Evolutionary conservation across 345 rosid genomes (phyloP), one percentile per base, ranked within the genome.

Genomic region (Leavenworthia alabamica): DNA sequence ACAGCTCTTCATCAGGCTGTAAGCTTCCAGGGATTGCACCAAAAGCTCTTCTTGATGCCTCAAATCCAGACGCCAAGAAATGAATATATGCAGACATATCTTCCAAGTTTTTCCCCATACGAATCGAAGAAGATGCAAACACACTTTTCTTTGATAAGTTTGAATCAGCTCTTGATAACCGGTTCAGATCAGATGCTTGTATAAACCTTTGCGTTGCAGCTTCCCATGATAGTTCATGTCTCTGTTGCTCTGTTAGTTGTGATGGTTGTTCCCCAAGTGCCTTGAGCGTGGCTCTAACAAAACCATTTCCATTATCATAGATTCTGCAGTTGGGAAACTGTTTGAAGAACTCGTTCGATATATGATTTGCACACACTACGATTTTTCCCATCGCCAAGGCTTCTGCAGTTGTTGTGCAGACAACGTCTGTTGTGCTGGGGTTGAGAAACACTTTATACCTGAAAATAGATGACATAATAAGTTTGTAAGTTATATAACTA

Each of bases 351-450:
- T 81, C 76, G 26, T 81, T 79, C 0, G 86, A 81, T 39, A 68
- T 64, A 60, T 79, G 86, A 53, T 81, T 47, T 15, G 79, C 76
- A 33, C 79, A 75, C 2, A 75, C 72, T 19, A 83, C 92, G 3
- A 69, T 73, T 68, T 93, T 93, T 1, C 97, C 97, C 99, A 93
- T 90, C 17, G 99, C 99, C 74, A 90, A 74, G 42, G 97, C 96
- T 83, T 93, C 99, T 56, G 96, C 95, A 7, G 95, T 90, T 41
- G 97, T 90, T 15, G 99, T 93, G 79, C 97, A 93, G 53, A 93
- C 97, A 31, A 93, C 97, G 47, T 93, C 99, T 7, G 95, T 87
- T 41, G 97, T 93, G 86, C 99, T 93, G 6, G 99, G 97, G 71
- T 93, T 93, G 71, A 93, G 78, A 75, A 93, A 93, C 71, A 88